phyloP scores from a whole-genome alignment of 2,329 filamentous ascomycete species.

The Epichloe scottii region DNA sequence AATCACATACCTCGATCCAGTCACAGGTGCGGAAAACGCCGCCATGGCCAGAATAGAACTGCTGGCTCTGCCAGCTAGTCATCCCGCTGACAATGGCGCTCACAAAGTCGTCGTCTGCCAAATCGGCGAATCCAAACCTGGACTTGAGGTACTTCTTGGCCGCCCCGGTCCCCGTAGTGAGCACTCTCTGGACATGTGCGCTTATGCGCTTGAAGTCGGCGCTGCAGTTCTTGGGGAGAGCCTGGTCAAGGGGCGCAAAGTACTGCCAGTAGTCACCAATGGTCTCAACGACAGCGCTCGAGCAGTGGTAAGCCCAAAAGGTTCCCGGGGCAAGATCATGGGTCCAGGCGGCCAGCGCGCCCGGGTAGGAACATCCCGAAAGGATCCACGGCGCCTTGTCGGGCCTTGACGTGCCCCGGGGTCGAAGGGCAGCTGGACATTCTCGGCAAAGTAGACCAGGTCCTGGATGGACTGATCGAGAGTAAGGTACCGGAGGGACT shows the following conservation, averaged over 20 bases:
- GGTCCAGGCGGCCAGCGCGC: conserved; percentile 61
- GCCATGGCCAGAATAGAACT: conserved; percentile 21
- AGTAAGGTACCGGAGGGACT: conserved; percentile 62
- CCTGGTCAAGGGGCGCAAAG: conserved; percentile 31
- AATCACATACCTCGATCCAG: conserved; percentile 14
- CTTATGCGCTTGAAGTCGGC: conserved; percentile 42
- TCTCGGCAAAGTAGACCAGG: conserved; percentile 60
- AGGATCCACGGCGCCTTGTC: conserved; percentile 56
- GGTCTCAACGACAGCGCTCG: conserved; percentile 62
- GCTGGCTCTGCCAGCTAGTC: conserved; percentile 23
- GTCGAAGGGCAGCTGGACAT: conserved; percentile 56
- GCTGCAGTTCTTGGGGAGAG: conserved; percentile 46
- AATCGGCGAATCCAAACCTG: conserved; percentile 27
- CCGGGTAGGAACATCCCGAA: conserved; percentile 71
- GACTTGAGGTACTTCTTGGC: conserved; percentile 29
- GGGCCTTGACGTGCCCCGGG: conserved; percentile 49
- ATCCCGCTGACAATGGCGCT: conserved; percentile 16
- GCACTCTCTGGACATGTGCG: conserved; percentile 33
- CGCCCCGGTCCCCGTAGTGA: conserved; percentile 22
- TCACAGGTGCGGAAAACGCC: conserved; percentile 25
- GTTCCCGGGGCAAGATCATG: conserved; percentile 60
- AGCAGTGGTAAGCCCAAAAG: conserved; percentile 65
- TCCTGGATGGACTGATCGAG: conserved; percentile 70
- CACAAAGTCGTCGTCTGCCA: conserved; percentile 36
- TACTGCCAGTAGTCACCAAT: conserved; percentile 60